Evolutionary conservation across 805 yeast genomes (phyloP), one percentile per base, ranked within the genome.

Genomic region (Cyberlindnera maritima): DNA sequence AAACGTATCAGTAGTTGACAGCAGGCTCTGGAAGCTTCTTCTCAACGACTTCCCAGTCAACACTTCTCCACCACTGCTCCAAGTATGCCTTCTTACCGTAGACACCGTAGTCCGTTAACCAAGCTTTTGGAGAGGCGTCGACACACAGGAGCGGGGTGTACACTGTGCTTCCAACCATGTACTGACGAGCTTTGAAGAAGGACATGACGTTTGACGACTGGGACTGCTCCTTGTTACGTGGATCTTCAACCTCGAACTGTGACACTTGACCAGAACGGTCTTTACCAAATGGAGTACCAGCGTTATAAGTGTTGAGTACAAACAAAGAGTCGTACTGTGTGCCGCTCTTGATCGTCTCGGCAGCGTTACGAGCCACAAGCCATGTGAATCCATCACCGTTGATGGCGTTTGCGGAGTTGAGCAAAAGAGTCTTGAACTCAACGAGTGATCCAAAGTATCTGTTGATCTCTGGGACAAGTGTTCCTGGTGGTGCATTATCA

Each of bases 371-470:
- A 10, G 92, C 95, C 19, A 90, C 83, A 17, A 94, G 70, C 94
- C 97, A 94, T 11, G 91, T 86, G 66, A 76, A 82, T 3, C 99
- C 99, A 65, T 88, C 92, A 42, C 98, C 97, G 50, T 84, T 80
- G 50, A 89, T 78, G 4, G 85, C 76, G 41, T 72, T 67, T 11
- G 92, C 88, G 1, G 94, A 81, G 48, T 79, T 77, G 48, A 87
- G 61, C 37, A 94, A 65, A 39, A 88, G 74, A 1, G 86, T 79
- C 56, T 85, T 76, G 62, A 94, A 83, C 62, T 89, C 95, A 14
- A 76, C 79, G 10, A 88, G 52, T 0, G 91, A 81, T 7, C 96
- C 96, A 66, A 90, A 77, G 25, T 46, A 23, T 15, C 29, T 26
- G 19, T 25, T 35, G n/a, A 52, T 36, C 29, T 42, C 48, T 36